A percentile compares a stretch with the other conserved stretches of the same genome.
These are phyloP conservation scores for Fragosphaeria purpurea DNA, from an alignment of 2,329 filamentous ascomycete genomes.

Conservation along the genomic window DNA sequence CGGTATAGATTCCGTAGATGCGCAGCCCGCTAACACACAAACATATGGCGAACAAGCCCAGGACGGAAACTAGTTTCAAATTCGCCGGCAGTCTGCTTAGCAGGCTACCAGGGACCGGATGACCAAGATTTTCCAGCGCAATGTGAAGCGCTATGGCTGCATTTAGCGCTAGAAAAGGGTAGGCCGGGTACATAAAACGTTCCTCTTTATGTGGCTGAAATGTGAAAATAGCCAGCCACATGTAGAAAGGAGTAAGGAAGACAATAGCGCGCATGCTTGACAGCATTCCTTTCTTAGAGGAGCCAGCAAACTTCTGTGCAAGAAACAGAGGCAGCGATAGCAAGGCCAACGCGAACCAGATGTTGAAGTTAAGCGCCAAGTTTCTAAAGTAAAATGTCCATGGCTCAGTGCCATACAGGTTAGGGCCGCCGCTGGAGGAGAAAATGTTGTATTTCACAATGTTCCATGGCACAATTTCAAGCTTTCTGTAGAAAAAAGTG, in stretches of 20 bases:
- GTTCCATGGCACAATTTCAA: conserved; percentile 74
- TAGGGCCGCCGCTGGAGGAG: conserved; percentile 67
- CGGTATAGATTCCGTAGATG: conserved; percentile 65
- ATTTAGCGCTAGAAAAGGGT: conserved; percentile 82
- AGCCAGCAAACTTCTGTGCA: conserved; percentile 57
- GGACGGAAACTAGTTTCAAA: conserved; percentile 60
- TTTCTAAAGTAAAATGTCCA: conserved; percentile 97
- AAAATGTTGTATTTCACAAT: conserved; percentile 96
- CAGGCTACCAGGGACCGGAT: conserved; percentile 54
- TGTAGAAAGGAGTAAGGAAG: conserved; percentile 78
- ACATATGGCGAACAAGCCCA: conserved; percentile 7
- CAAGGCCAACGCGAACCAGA: conserved; percentile 81
- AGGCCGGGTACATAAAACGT: conserved; percentile 95
- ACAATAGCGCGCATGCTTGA: conserved; percentile 66
- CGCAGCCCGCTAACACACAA: conserved; percentile 53
- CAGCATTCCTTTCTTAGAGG: conserved; percentile 52
- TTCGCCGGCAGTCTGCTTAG: conserved; percentile 62
- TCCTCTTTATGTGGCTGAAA: conserved; percentile 95
- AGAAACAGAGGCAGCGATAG: conserved; percentile 64
- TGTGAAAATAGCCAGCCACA: conserved; percentile 90
- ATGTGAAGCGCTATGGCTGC: conserved; percentile 79
- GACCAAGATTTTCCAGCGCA: conserved; percentile 63
- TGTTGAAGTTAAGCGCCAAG: conserved; percentile 83
- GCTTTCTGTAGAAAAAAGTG: conserved; percentile 73
- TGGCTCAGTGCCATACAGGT: conserved; percentile 91